These are phyloP conservation scores for Boletus subcaerulescens DNA, from an alignment of 768 basidiomycete species.

Conservation along the genomic window DNA sequence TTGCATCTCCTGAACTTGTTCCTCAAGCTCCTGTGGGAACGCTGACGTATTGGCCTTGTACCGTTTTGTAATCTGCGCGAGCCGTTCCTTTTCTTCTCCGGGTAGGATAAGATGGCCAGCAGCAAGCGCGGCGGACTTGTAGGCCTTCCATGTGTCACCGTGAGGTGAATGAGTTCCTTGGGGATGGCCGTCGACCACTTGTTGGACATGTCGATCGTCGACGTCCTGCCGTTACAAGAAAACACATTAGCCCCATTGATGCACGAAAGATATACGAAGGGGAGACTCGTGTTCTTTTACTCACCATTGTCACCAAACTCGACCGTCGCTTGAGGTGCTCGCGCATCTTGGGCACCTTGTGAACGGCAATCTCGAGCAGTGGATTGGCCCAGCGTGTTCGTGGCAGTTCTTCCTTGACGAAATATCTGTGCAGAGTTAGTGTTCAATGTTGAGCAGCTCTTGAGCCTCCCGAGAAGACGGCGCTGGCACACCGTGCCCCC, in stretches of 20 bases:
- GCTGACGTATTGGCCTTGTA: too few relatives aligned
- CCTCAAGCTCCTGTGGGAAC: too few relatives aligned
- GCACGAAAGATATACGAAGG: too few relatives aligned
- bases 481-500: slow-evolving; percentile 57
- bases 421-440: slow-evolving; percentile 48
- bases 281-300: slow-evolving; percentile 25
- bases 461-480: not conserved
- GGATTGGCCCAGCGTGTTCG: slow-evolving; percentile 79
- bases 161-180: slow-evolving; percentile 66
- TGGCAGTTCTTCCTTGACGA: slow-evolving; percentile 75
- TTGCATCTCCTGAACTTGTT: too few relatives aligned
- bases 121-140: too few relatives aligned
- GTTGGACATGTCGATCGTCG: slow-evolving; percentile 59
- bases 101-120: too few relatives aligned
- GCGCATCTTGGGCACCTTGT: slow-evolving; percentile 49
- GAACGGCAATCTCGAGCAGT: slow-evolving; percentile 55
- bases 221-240: slow-evolving; percentile 9
- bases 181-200: slow-evolving; percentile 71
- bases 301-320: slow-evolving; percentile 67
- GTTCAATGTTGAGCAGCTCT: too few relatives aligned
- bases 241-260: too few relatives aligned
- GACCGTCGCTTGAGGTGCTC: slow-evolving; percentile 56
- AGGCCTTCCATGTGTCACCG: slow-evolving; percentile 54
- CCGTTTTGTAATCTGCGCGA: too few relatives aligned
- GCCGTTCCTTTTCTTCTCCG: too few relatives aligned